Evolutionary conservation across 2,329 filamentous ascomycete species (phyloP).

Genomic region (Xylaria sp.): DNA sequence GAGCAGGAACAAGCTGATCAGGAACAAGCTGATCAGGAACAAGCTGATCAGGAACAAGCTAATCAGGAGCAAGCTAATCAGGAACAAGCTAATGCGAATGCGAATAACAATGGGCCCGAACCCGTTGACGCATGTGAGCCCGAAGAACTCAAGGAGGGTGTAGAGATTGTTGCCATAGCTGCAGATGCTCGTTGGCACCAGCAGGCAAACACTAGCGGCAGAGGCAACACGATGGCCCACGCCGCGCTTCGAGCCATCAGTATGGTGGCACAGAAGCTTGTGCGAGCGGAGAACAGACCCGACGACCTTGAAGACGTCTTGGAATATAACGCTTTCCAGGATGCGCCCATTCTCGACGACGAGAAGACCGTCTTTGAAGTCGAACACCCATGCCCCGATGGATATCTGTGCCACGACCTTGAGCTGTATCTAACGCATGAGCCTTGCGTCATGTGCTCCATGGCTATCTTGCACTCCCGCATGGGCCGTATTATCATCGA

Average conservation of each 20-base stretch:
- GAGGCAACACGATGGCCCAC: conserved; percentile 73
- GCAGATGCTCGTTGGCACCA: conserved; percentile 69
- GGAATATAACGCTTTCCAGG: conserved; percentile 60
- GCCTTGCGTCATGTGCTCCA: conserved; percentile 93
- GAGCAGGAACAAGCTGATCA: too few species aligned
- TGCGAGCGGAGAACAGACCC: conserved; percentile 48
- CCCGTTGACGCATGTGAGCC: conserved; percentile 18
- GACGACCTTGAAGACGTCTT: conserved; percentile 37
- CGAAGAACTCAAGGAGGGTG: conserved; percentile 31
- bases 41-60: too few species aligned
- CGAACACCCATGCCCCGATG: conserved; percentile 64
- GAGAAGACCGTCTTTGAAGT: conserved; percentile 58
- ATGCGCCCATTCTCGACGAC: conserved; percentile 61
- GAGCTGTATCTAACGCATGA: conserved; percentile 95
- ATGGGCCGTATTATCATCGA: conserved; percentile 83
- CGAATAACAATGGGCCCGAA: conserved; percentile 3
- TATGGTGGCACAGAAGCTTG: conserved; percentile 68
- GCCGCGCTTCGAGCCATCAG: conserved; percentile 73
- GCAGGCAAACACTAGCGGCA: conserved; percentile 42
- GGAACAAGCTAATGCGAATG: background rate
- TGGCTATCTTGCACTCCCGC: conserved; percentile 90
- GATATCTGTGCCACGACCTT: conserved; percentile 89
- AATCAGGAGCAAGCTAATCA: too few species aligned
- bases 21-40: too few species aligned
- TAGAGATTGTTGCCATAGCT: conserved; percentile 63